Evolutionary conservation across 1,139 yeast species (phyloP), one percentile per base, ranked within the genome.

Genomic region (Saccharomyces hybrid): DNA sequence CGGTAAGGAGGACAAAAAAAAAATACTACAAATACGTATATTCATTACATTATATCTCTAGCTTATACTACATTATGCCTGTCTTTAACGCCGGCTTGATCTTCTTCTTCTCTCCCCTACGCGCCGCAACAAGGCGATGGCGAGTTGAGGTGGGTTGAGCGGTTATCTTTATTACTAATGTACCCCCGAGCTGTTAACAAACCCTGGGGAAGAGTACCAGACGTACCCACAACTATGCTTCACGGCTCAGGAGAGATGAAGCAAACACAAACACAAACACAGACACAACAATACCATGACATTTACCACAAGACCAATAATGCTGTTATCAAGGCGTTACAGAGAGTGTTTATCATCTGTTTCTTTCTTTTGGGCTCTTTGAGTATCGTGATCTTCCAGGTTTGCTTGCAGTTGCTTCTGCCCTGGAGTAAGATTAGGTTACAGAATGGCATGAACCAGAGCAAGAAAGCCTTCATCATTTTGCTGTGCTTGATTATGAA

Each of bases 391-490:
- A 42, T 28, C 38, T 34, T 42, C 28, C 32, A 49, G 27, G 28
- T 11, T 27, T 26, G 26, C 4, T 23, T 32, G 16, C 29, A 32
- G 6, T n/a, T 32, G 19, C 14, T 48, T 29, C 34, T 38, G 16
- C 41, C 13, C 16, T 25, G 26, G 29, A 23, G 23, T 34, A 9
- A 13, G 41, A 23, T 32, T n/a, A 47, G 31, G 2, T 27, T 47
- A 27, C 66, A 62, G 49, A 53, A 52, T 23, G 57, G 58, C 7
- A 48, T 62, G 47, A 58, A 64, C 49, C 42, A 56, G 25, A 60
- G 63, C 3, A 64, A 64, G 57, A 60, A 62, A 49, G 58, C 61
- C 8, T 64, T 64, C 54, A 62, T 64, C 25, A 49, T 62, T 31
- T 50, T 64, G 16, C 53, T 64, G 52, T 57, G 63, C 11, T 56